Percentiles rank a stretch among this genome's conserved stretches.
These are phyloP conservation scores for Nasturtium officinale DNA, from an alignment of 345 rosid species.

Conservation along the genomic window DNA sequence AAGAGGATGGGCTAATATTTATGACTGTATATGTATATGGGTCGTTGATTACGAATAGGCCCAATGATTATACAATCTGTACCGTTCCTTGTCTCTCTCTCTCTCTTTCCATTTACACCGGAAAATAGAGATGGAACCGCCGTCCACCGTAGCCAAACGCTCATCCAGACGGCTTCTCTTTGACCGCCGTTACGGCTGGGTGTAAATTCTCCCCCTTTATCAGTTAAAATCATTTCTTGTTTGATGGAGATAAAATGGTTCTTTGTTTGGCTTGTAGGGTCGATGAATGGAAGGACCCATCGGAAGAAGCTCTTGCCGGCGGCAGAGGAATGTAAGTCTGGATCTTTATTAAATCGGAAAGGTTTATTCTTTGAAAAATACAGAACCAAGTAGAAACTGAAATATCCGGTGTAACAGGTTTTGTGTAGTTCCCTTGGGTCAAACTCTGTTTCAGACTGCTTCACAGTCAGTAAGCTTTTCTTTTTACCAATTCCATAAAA, in stretches of 20 bases:
- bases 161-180: conserved; percentile 54
- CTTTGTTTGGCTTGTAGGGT: conserved; percentile 36
- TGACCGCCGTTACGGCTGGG: conserved; percentile 84
- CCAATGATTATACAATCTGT: background rate
- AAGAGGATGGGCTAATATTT: background rate
- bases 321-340: conserved; percentile 70
- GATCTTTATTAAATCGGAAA: background rate
- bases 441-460: conserved; percentile 49
- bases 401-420: conserved; percentile 47
- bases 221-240: background rate
- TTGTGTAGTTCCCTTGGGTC: conserved; percentile 62
- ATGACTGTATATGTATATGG: background rate
- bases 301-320: conserved; percentile 72
- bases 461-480: conserved; percentile 52
- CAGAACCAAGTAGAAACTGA: background rate
- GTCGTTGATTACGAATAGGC: background rate
- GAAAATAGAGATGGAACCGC: conserved; percentile 24
- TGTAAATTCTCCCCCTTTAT: conserved; percentile 43
- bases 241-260: background rate
- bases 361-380: background rate
- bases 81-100: background rate
- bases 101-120: background rate
- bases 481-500: background rate
- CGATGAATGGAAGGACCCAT: conserved; percentile 75
- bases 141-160: conserved; percentile 18